Conservation (phyloP, 495 filamentous ascomycete species). For the Penicillium nucicola region DNA sequence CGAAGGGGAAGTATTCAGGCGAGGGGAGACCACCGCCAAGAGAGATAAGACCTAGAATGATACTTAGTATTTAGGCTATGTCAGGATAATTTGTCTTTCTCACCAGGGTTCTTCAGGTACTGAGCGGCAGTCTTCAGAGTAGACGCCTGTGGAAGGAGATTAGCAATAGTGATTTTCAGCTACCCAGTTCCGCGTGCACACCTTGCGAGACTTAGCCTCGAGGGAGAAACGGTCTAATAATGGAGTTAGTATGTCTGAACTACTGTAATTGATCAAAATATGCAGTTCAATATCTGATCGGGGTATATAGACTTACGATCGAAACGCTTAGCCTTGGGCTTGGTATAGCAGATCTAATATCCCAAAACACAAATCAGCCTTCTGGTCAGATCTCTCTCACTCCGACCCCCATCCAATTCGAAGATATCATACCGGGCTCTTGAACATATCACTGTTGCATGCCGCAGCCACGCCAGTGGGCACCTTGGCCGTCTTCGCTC, state of each 20-base stretch:
- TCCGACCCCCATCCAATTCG: neutral
- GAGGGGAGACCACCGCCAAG: conserved; percentile 91
- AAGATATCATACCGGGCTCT: conserved; percentile 54
- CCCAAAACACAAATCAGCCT: neutral
- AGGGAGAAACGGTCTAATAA: conserved; percentile 38
- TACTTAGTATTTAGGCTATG: neutral
- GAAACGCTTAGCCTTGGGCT: conserved; percentile 79
- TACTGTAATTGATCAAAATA: neutral
- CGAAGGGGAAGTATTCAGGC: conserved; percentile 83
- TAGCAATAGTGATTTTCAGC: conserved; percentile 9
- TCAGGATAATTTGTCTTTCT: conserved; percentile 3
- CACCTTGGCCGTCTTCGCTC: conserved; percentile 64
- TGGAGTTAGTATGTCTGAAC: neutral
- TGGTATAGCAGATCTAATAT: conserved; percentile 52
- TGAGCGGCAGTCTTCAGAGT: conserved; percentile 75
- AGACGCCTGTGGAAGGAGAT: conserved; percentile 41
- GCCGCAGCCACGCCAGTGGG: conserved; percentile 73
- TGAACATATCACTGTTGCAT: conserved; percentile 80
- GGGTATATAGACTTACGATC: conserved; percentile 60
- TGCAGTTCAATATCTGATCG: neutral
- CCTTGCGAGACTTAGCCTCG: conserved; percentile 42
- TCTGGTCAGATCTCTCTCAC: neutral
- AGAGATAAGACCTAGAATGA: conserved; percentile 62
- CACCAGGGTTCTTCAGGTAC: conserved; percentile 67
- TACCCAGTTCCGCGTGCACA: conserved; percentile 14